These are phyloP conservation scores for Auriscalpium orientale DNA, from an alignment of 768 basidiomycete species.

Conservation along the genomic window DNA sequence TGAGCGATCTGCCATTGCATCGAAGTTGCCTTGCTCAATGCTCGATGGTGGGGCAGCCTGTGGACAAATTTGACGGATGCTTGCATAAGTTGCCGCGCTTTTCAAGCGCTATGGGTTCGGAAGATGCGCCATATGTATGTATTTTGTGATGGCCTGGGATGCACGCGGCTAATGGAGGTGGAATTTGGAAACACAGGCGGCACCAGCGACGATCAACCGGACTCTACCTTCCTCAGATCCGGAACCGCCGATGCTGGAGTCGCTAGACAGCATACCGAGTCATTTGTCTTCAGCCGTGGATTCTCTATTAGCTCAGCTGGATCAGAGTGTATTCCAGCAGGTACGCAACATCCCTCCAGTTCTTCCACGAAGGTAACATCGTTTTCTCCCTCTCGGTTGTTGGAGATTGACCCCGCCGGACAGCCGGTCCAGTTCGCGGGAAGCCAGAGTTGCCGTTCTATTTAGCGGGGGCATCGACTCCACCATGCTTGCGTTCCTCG, in stretches of 20 bases:
- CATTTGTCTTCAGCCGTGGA: slow-evolving; percentile 38
- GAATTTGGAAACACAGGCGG: too few relatives aligned
- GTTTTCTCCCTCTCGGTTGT: too few relatives aligned
- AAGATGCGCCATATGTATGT: neutral
- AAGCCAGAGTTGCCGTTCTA: slow-evolving; percentile 62
- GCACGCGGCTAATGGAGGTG: slow-evolving; percentile 24
- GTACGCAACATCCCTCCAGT: slow-evolving; percentile 58
- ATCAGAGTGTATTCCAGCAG: slow-evolving; percentile 58
- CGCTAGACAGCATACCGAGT: slow-evolving; percentile 36
- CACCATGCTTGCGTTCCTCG: slow-evolving; percentile 72
- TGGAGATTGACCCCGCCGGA: too few relatives aligned
- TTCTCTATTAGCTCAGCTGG: slow-evolving; percentile 45
- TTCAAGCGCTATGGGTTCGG: neutral
- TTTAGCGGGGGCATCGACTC: slow-evolving; percentile 98
- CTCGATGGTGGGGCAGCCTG: too few relatives aligned
- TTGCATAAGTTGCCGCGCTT: slow-evolving; percentile 1
- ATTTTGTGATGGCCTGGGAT: slow-evolving; percentile 25
- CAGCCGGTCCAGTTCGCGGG: slow-evolving; percentile 15
- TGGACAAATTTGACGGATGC: slow-evolving; percentile 13
- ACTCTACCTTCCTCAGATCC: slow-evolving; percentile 30
- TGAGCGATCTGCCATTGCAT: neutral
- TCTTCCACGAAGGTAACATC: too few relatives aligned
- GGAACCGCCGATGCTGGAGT: slow-evolving; percentile 26
- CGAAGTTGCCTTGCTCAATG: too few relatives aligned
- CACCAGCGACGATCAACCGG: slow-evolving; percentile 32